Percentiles rank a stretch among this genome's conserved stretches.
phyloP scores from a whole-genome alignment of 345 rosid genomes.

The Combretum micranthum region DNA sequence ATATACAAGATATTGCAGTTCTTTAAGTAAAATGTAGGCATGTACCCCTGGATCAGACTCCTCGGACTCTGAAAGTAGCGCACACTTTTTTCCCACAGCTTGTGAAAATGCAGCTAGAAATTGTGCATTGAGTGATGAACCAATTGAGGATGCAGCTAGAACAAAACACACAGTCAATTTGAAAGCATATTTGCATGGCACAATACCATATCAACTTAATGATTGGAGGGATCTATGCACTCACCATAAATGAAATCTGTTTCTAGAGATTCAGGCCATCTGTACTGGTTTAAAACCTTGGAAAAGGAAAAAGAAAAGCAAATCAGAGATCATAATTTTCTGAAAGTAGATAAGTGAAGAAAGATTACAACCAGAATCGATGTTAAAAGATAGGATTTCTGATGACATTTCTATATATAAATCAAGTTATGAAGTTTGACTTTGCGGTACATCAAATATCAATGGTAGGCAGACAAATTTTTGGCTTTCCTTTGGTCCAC shows the following conservation, averaged over 20 bases:
- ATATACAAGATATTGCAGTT: no score
- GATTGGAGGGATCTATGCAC: conserved; percentile 10
- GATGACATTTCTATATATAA: no score
- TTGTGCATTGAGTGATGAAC: conserved; percentile 59
- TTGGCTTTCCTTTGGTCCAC: no score
- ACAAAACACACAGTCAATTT: conserved; percentile 6
- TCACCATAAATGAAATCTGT: conserved; percentile 76
- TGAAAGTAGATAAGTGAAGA: neutral
- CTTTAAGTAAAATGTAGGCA: conserved; percentile 1
- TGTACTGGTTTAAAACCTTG: conserved; percentile 66
- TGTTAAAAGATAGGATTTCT: no score
- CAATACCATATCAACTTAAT: neutral
- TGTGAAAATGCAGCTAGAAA: conserved; percentile 79
- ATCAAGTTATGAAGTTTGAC: no score
- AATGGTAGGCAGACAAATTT: no score
- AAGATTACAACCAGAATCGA: neutral
- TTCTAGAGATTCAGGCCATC: conserved; percentile 80
- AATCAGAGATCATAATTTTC: no score
- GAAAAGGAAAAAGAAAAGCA: neutral
- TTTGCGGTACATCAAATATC: no score
- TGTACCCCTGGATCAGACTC: conserved; percentile 96
- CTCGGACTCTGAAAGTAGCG: conserved; percentile 52
- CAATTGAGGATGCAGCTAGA: conserved; percentile 79
- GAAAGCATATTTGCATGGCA: neutral
- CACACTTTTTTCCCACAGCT: conserved; percentile 71